Conservation (phyloP, 768 basidiomycete genomes). For the Russula emetica region DNA sequence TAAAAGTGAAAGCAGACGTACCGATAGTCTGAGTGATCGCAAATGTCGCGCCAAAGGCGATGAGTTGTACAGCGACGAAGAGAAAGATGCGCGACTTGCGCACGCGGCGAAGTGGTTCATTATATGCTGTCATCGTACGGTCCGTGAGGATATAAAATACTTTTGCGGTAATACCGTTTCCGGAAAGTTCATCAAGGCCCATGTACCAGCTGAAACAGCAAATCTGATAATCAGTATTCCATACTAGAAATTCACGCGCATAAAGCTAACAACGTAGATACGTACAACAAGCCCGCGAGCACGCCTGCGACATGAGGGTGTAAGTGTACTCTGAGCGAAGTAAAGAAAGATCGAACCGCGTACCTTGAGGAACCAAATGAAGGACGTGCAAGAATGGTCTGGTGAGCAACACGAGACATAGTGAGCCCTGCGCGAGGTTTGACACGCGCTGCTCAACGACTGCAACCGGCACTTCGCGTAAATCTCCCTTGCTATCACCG, state of each 20-base stretch:
- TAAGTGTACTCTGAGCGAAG: background rate
- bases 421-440: slow-evolving; percentile 77
- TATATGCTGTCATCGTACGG: slow-evolving; percentile 49
- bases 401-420: slow-evolving; percentile 75
- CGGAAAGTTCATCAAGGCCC: slow-evolving; percentile 76
- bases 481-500: slow-evolving; percentile 15
- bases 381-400: slow-evolving; percentile 80
- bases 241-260: background rate
- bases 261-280: slow-evolving; percentile 10
- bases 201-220: slow-evolving; percentile 72
- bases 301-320: slow-evolving; percentile 43
- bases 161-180: slow-evolving; percentile 79
- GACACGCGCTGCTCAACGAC: slow-evolving; percentile 94
- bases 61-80: slow-evolving; percentile 70
- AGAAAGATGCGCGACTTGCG: slow-evolving; percentile 67
- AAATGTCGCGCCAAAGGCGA: slow-evolving; percentile 85
- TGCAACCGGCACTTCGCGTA: slow-evolving; percentile 54
- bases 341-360: slow-evolving; percentile 33
- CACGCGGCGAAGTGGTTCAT: slow-evolving; percentile 73
- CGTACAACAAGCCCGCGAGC: slow-evolving; percentile 82
- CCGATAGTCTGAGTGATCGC: slow-evolving; percentile 88
- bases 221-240: background rate
- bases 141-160: slow-evolving; percentile 78
- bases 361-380: slow-evolving; percentile 63
- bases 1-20: slow-evolving; percentile 33